phyloP scores from a whole-genome alignment of 805 yeast genomes.

The Isabelozyma pseudorhagii region DNA sequence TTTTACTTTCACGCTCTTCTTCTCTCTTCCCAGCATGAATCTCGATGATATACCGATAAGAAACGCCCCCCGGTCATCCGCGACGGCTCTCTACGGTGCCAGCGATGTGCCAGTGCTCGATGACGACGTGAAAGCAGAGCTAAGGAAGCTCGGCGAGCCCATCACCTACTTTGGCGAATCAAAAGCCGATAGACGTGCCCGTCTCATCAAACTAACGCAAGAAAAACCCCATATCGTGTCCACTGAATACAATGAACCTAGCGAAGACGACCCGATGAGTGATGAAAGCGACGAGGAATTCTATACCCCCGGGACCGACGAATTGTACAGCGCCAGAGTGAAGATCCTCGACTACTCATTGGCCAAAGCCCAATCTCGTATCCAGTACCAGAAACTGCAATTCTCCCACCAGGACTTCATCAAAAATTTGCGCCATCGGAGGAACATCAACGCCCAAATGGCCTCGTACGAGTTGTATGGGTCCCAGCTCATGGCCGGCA shows the following conservation, averaged over 20 bases:
- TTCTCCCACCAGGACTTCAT: conserved; percentile 33
- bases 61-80: conserved; percentile 2
- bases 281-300: conserved; percentile 65
- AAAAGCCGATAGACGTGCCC: conserved; percentile 53
- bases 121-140: conserved; percentile 50
- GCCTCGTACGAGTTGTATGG: conserved; percentile 48
- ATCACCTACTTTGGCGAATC: conserved; percentile 58
- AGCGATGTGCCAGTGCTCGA: conserved; percentile 59
- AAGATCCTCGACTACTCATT: conserved; percentile 53
- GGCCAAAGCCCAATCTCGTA: conserved; percentile 39
- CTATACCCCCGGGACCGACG: conserved; percentile 72
- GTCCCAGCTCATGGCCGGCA: conserved; percentile 58
- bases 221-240: conserved; percentile 18
- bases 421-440: conserved; percentile 44
- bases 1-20: background rate
- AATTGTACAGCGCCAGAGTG: conserved; percentile 50
- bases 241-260: background rate
- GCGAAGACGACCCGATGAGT: conserved; percentile 13
- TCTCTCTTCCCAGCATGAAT: conserved; percentile 2
- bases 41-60: conserved; percentile 5
- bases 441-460: conserved; percentile 35
- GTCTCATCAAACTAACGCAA: conserved; percentile 48
- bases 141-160: conserved; percentile 56
- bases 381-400: conserved; percentile 26
- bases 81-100: background rate